These are phyloP conservation scores for Lathyrus sativus DNA, from an alignment of 306 rosid genomes.

Conservation along the genomic window DNA sequence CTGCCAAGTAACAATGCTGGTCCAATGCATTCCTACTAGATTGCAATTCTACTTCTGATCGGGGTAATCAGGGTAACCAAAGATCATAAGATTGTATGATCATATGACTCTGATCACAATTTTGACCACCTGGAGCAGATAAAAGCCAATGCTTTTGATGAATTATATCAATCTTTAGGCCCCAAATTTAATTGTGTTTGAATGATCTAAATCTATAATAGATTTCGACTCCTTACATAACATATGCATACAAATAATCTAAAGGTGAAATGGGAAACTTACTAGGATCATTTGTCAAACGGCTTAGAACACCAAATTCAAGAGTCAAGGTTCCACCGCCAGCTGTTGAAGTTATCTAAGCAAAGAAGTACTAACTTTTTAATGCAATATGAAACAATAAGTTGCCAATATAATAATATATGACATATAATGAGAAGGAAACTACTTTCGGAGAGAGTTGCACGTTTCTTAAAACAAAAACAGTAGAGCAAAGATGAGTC, in stretches of 20 bases:
- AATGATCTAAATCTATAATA: neutral
- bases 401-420: constrained; percentile 20
- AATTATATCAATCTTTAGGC: constrained; percentile 5
- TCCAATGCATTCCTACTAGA: neutral
- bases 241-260: constrained; percentile 26
- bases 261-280: constrained; percentile 45
- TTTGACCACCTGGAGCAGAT: neutral
- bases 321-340: constrained; percentile 98
- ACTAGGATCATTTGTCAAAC: constrained; percentile 89
- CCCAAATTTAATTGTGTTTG: neutral
- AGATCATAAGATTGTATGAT: neutral
- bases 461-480: constrained; percentile 25
- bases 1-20: neutral
- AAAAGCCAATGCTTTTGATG: neutral
- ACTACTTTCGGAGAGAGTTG: neutral
- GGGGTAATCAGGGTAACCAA: neutral
- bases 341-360: constrained; percentile 97
- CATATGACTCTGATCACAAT: neutral
- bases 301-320: constrained; percentile 96
- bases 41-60: neutral
- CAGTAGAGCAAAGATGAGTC: constrained; percentile 25
- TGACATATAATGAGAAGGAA: constrained; percentile 16
- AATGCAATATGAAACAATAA: constrained; percentile 21
- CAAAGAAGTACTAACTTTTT: constrained; percentile 36
- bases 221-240: constrained; percentile 11